Evolutionary conservation across 768 basidiomycete genomes (phyloP), one percentile per base, ranked within the genome.

Genomic region (Pisolithus marmoratus): DNA sequence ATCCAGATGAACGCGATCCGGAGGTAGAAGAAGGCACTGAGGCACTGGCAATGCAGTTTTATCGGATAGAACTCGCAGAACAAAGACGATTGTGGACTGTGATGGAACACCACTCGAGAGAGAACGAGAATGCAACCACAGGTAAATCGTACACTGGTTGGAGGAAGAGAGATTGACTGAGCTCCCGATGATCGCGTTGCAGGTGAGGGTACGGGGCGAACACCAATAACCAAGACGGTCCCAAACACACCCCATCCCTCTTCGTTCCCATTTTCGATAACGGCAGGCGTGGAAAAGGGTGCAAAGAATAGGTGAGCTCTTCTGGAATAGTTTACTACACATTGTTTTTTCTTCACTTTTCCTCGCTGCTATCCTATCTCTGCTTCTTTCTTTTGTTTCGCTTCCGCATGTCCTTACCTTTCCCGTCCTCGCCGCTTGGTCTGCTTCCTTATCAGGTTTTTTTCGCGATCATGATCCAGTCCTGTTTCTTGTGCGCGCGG

Each of bases 221-320:
- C 50, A 14, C 52, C 55, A 24, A 9, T 17, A 26, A 36, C 26
- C 12, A 68, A 55, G 41, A 55, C 58, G 8, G 49, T 53, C 1
- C 64, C 60, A 19, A 52, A 52, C 6, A 60, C 60, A 1, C 61
- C 64, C 12, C 52, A 56, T 34, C 53, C 48, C 8, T 20, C 49
- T 4, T 40, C 42, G 46, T 50, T 94, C 87, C 94, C 93, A 8
- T 96, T 87, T 65, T 91, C 90, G 48, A 98, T 98, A 55, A 95
- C 91, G 0, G 95, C 95, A 6, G 95, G 90, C 2, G 82, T 98
- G 9, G 95, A 98, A 70, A 90, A 95, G 63, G 95, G 95, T 8
- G 76, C 83, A 19, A 93, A 96, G 76, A 98, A 98, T 60, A 77
- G 95, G 87, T 90, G 48, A 47, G 77, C 22, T 2, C 20, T 8